Evolutionary conservation across 2,329 filamentous ascomycete genomes (phyloP).

Genomic region (Periconia sp.): DNA sequence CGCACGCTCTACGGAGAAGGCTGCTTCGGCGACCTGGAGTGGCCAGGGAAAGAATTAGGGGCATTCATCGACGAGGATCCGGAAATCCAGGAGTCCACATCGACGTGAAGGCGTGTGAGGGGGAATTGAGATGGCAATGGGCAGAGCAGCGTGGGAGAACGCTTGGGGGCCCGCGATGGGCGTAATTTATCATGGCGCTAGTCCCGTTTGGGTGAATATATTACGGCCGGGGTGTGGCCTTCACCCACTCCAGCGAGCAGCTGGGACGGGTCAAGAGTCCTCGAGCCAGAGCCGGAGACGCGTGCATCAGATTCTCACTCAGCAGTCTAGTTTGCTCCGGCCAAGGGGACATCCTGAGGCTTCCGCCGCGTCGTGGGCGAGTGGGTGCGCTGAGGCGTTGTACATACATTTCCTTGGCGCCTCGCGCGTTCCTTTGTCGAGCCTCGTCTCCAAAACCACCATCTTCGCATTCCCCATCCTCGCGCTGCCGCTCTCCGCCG

Average conservation of each 20-base stretch:
- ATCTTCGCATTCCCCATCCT: slow-evolving; percentile 21
- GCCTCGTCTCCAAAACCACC: slow-evolving; percentile 29
- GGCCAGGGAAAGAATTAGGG: slow-evolving; percentile 36
- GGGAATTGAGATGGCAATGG: too few relatives aligned
- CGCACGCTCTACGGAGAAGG: slow-evolving; percentile 21
- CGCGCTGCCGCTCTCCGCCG: slow-evolving; percentile 13
- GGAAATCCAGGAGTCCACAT: too few relatives aligned
- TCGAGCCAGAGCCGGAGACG: too few relatives aligned
- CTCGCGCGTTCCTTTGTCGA: slow-evolving; percentile 31
- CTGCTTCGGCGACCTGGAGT: slow-evolving; percentile 39
- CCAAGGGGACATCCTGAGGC: too few relatives aligned
- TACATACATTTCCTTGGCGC: slow-evolving; percentile 25
- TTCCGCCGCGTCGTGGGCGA: slow-evolving; percentile 1
- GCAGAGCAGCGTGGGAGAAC: too few relatives aligned
- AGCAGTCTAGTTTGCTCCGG: too few relatives aligned
- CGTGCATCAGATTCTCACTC: too few relatives aligned
- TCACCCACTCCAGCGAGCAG: too few relatives aligned
- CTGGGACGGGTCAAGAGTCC: too few relatives aligned
- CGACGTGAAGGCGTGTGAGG: too few relatives aligned
- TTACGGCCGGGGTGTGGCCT: too few relatives aligned
- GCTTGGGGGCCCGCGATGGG: too few relatives aligned
- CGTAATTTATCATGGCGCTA: slow-evolving; percentile 19
- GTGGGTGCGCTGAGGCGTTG: slow-evolving; percentile 11
- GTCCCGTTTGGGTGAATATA: slow-evolving; percentile 2
- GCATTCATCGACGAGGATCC: slow-evolving; percentile 44